phyloP scores from a whole-genome alignment of 2,329 filamentous ascomycete genomes.

The Gyromitra esculenta region DNA sequence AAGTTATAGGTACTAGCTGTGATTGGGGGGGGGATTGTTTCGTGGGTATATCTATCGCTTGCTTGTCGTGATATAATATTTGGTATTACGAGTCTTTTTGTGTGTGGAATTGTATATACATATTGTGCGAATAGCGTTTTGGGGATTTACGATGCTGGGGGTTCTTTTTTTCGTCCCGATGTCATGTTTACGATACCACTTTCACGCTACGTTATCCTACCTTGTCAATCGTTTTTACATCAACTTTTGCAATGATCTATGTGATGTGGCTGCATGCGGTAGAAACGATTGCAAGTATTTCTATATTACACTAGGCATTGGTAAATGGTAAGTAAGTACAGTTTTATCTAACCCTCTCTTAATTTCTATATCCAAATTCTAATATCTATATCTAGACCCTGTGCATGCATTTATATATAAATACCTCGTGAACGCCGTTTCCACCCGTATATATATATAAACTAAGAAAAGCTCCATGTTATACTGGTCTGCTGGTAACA shows the following conservation, averaged over 20 bases:
- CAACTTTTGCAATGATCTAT: not conserved
- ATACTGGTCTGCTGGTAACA: constrained; percentile 7
- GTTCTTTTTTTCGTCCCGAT: constrained; percentile 6
- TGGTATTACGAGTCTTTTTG: not conserved
- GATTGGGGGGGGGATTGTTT: not conserved
- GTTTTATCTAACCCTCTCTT: not conserved
- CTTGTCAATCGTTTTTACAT: not conserved
- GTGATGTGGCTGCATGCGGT: too few species aligned
- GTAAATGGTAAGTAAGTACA: not conserved
- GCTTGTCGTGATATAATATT: not conserved
- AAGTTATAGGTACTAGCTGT: constrained; percentile 34
- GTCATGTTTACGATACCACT: constrained; percentile 1
- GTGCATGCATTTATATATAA: too few species aligned
- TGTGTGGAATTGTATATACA: constrained; percentile 12
- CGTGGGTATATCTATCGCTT: not conserved
- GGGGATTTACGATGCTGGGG: not conserved
- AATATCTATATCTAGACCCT: too few species aligned
- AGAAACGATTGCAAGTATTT: not conserved
- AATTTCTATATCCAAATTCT: too few species aligned
- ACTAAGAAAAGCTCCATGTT: not conserved
- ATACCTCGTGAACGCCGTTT: not conserved
- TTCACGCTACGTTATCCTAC: not conserved
- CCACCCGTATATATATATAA: not conserved
- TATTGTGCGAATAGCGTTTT: not conserved
- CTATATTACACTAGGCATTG: not conserved